A percentile compares a stretch with the other conserved stretches of the same genome.
Evolutionary conservation across 208 protist species (phyloP).

Genomic region (Tritrichomonas musculus): DNA sequence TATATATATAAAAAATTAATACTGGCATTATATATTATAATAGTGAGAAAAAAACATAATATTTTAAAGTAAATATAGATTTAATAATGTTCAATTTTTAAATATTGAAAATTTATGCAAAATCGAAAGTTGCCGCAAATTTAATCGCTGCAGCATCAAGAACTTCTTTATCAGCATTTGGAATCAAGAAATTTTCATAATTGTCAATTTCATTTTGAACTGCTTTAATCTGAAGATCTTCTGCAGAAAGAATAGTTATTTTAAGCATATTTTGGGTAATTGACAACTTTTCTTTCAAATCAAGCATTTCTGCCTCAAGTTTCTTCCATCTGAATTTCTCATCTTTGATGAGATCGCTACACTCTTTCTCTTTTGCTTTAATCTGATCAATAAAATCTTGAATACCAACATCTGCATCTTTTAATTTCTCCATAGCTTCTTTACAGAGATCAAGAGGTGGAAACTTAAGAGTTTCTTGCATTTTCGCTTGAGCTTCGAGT

Average conservation of each 20-base stretch:
- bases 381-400: background rate
- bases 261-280: background rate
- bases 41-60: no score
- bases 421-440: background rate
- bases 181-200: background rate
- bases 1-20: no score
- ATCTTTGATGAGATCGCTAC: background rate
- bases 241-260: background rate
- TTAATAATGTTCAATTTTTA: no score
- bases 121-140: conserved; percentile 1
- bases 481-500: background rate
- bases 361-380: background rate
- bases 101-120: conserved; percentile 10
- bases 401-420: background rate
- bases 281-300: background rate
- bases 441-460: background rate
- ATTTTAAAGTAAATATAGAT: no score
- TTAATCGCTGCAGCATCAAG: background rate
- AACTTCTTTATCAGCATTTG: background rate
- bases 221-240: background rate
- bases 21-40: no score
- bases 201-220: background rate
- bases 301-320: background rate
- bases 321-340: background rate
- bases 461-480: background rate